These are phyloP conservation scores for Rubus idaeus DNA, from an alignment of 306 rosid species.

Conservation along the genomic window DNA sequence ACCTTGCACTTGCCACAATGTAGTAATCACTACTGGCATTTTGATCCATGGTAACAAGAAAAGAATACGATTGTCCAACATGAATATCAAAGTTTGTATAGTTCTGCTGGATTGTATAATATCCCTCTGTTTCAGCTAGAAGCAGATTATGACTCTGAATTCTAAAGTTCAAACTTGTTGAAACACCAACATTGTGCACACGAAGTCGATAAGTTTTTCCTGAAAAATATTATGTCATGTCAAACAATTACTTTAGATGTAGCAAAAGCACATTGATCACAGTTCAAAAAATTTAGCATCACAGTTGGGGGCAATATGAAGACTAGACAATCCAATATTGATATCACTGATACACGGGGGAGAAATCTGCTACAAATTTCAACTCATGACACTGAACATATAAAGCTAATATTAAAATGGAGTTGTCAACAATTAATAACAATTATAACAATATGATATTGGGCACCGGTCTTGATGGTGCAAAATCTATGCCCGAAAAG, in stretches of 20 bases:
- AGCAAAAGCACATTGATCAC: not conserved
- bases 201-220: constrained; percentile 85
- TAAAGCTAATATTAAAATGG: not conserved
- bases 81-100: constrained; percentile 71
- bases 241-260: not conserved
- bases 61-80: constrained; percentile 86
- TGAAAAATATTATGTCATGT: constrained; percentile 34
- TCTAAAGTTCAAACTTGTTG: constrained; percentile 83
- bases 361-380: not conserved
- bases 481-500: not conserved
- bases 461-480: not conserved
- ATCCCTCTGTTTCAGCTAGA: constrained; percentile 79
- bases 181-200: constrained; percentile 82
- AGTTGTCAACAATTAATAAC: not conserved
- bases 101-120: constrained; percentile 64
- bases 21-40: constrained; percentile 92
- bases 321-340: not conserved
- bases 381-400: not conserved
- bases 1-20: constrained; percentile 88
- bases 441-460: not conserved
- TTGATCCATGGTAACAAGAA: constrained; percentile 75
- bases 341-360: not conserved
- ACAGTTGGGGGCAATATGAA: not conserved
- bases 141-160: constrained; percentile 72
- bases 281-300: not conserved